Evolutionary conservation across 2,329 filamentous ascomycete species (phyloP), one percentile per base, ranked within the genome.

Genomic region (Trichophyton verrucosum): DNA sequence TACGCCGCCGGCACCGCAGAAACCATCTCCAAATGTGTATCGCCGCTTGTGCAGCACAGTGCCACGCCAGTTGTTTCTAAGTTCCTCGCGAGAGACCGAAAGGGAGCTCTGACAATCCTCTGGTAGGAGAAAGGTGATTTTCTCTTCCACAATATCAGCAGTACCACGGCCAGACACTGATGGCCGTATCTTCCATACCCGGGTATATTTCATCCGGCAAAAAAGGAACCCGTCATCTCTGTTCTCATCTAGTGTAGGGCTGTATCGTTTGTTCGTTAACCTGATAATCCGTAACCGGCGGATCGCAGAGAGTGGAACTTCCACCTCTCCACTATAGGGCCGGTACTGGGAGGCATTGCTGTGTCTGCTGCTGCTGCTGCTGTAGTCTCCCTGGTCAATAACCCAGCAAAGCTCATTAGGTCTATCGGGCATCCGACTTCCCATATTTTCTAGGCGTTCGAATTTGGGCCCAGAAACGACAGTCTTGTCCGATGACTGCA

Each of bases 1-100:
- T 0, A 83, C 82, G 3, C 89, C 89, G 0, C 89, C 88, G 1
- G 82, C 86, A 1, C 89, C 88, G 38, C 83, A 87, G 64, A 89
- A 94, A 0, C 81, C 79, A 67, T 94, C 89, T 1, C 83, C 86
- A 24, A 86, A 82, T 0, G 84, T 87, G 63, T 89, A 89, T 44
- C 75, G 76, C 53, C 64, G 13, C 44, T 42, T 15, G 8, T 8
- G 17, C 8, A 17, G 24, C 4, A 17, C 15, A 15, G 3, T 15
- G 6, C 55, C 57, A 38, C 74, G 67, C 73, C 74, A 76, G 7
- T 61, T 7, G 2, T 66, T 59, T 1, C 73, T 70, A 24, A 76
- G 60, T 2, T 59, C 33, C 2, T 42, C 42, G 0, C 67, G 46
- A 0, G 65, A 56, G 1, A 65, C 27, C 0, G 62, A 59, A 38